Evolutionary conservation across 2,329 filamentous ascomycete species (phyloP).

Genomic region (Penicillium glabrum): DNA sequence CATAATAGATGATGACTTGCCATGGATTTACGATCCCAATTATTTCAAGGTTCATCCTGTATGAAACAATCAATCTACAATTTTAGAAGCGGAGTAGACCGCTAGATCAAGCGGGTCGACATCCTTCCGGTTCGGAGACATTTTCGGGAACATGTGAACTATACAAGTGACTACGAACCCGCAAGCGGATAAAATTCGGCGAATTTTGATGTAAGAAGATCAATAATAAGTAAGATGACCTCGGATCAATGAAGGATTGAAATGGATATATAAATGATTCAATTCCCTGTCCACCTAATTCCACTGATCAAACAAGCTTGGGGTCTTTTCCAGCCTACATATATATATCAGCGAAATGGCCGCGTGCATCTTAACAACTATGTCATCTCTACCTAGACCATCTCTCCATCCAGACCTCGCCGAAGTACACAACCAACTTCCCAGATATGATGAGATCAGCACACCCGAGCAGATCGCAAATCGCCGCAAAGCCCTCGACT

Average conservation of each 20-base stretch:
- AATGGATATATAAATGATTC: neutral
- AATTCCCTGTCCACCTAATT: too few species aligned
- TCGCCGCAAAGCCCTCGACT: neutral
- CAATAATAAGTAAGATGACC: neutral
- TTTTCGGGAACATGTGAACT: neutral
- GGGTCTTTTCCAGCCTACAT: neutral
- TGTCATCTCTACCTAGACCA: neutral
- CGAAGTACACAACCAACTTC: neutral
- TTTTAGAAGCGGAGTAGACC: neutral
- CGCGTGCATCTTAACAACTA: neutral
- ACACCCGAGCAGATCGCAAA: slow-evolving; percentile 1
- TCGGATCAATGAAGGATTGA: neutral
- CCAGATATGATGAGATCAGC: neutral
- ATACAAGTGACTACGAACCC: neutral
- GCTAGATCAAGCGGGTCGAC: neutral
- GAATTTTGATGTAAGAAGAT: neutral
- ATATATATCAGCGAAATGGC: neutral
- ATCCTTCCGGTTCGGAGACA: neutral
- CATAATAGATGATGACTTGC: too few species aligned
- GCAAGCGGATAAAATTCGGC: neutral
- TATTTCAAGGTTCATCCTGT: too few species aligned
- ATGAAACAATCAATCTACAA: too few species aligned
- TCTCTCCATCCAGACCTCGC: neutral
- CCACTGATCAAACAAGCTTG: neutral
- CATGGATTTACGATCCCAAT: too few species aligned